Base-by-base conservation (phyloP, 2,329 filamentous ascomycete genomes). In the Pseudocercospora fijiensis region DNA sequence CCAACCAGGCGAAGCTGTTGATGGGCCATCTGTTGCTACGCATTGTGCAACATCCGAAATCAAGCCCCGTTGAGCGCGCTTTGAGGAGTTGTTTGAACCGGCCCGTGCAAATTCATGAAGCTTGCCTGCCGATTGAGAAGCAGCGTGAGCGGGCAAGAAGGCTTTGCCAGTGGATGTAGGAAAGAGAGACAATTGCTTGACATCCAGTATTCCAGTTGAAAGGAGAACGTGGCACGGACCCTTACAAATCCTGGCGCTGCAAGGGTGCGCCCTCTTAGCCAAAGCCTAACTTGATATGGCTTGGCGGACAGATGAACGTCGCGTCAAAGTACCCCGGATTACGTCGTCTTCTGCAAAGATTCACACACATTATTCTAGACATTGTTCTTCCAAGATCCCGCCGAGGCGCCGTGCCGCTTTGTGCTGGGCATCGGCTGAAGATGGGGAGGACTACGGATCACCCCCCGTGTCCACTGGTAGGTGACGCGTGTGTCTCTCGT, bases 401-500 rank as follows among this genome's bases (percentile, higher is more conserved):
- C 28, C 41, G 11, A 56, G 27, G 53, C 18, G 28, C 53, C 53
- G 27, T 18, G 27, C 28, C 28, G 30, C 57, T 30, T 30, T 49
- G 22, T 49, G 37, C 22, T 57, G 55, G 55, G 13, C 37, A 49
- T 47, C 57, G 57, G 57, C 57, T 41, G 57, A 58, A 41, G 55
- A 57, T 57, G 37, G 26, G 37, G 26, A n/a, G 30, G 57, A 47
- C 57, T 30, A 28, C 41, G 13, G n/a, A 18, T 30, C 49, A 8
- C 41, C 26, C 49, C 57, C 33, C 49, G 57, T 30, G 24, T 22
- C 57, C 57, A 30, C 33, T 22, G 57, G 57, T 58, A 49, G 37
- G 41, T 45, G 41, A 58, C 57, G 57, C 57, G 57, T 58, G 57
- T 58, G 37, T 47, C 33, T 30, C 37, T 41, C 57, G 43, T 28